Base-by-base conservation (phyloP, 345 rosid species). In the Citrus unshiu region DNA sequence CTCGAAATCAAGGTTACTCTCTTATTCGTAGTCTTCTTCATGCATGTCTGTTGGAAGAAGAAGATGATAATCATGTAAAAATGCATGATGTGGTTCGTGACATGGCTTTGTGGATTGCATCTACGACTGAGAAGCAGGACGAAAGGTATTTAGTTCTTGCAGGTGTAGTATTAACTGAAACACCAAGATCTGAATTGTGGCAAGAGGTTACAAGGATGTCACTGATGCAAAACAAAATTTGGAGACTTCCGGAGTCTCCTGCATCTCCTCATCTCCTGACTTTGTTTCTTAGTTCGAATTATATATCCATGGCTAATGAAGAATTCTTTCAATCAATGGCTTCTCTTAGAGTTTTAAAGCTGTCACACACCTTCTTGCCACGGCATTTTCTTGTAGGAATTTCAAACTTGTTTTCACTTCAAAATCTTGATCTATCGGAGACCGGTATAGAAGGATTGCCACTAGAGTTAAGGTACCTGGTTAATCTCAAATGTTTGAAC, bases 71-170 rank as follows among this genome's bases (percentile, higher is more conserved):
- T 12, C 2, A 2, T 51, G 82, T 87, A 3, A 82, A 80, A 62
- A 85, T 89, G 90, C 91, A 84, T 70, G 87, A 82, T 60, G 67
- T 89, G 64, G 60, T 89, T 5, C 86, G 87, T 1, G 90, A 87
- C 29, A 77, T 84, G 84, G 83, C 82, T 9, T 60, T 89, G 22
- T 87, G 88, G 89, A 40, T 87, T 57, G 80, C 78, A 3, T 39
- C 68, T 9, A 29, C 68, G 10, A 32, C 10, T 25, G 80, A 82
- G 13, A 51, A 35, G 59, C 46, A 69, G 9, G 60, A 83, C 37
- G 59, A 76, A 51, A 60, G 72, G 57, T 77, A 39, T 43, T 21
- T 63, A 8, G 85, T 84, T 18, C 19, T 61, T 39, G 73, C 81
- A 10, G 80, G 81, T 21, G 68, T 14, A 29, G 21, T 37, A 21